These are phyloP conservation scores for Nectriaceae sp. DNA, from an alignment of 2,329 filamentous ascomycete genomes.

Conservation along the genomic window DNA sequence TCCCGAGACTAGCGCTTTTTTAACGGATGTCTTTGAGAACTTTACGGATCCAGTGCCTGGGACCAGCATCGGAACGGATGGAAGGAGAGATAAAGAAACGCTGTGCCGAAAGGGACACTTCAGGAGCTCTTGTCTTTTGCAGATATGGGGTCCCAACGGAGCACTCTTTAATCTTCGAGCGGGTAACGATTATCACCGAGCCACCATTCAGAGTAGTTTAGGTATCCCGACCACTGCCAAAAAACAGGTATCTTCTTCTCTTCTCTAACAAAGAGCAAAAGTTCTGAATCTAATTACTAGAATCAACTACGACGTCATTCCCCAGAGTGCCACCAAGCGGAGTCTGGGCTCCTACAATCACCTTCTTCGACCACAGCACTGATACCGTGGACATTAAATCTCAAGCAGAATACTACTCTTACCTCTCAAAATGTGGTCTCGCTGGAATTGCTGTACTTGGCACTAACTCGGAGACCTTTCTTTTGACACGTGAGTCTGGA, in stretches of 20 bases:
- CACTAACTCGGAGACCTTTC: conserved; percentile 58
- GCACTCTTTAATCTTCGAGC: too few relatives aligned
- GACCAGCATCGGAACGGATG: too few relatives aligned
- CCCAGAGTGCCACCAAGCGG: conserved; percentile 31
- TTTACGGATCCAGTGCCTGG: too few relatives aligned
- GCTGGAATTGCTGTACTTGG: conserved; percentile 55
- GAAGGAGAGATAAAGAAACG: too few relatives aligned
- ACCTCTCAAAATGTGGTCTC: conserved; percentile 51
- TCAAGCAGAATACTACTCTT: conserved; percentile 52
- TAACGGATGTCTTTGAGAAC: too few relatives aligned
- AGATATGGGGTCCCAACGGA: too few relatives aligned
- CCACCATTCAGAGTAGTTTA: too few relatives aligned
- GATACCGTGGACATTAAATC: conserved; percentile 50
- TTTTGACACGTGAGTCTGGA: conserved; percentile 60
- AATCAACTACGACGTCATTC: conserved; percentile 13
- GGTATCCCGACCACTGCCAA: conserved; percentile 15
- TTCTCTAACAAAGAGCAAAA: background rate
- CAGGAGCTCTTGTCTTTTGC: too few relatives aligned
- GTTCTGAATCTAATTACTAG: background rate
- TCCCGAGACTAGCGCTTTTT: too few relatives aligned
- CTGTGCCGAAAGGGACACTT: too few relatives aligned
- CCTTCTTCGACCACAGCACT: conserved; percentile 52
- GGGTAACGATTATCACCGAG: too few relatives aligned
- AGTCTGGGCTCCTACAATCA: conserved; percentile 56
- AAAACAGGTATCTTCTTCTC: background rate